Percentiles rank a stretch among this genome's conserved stretches.
Conservation (phyloP, 192 early-diverging fungal species). For the Phlyctochytrium planicorne region DNA sequence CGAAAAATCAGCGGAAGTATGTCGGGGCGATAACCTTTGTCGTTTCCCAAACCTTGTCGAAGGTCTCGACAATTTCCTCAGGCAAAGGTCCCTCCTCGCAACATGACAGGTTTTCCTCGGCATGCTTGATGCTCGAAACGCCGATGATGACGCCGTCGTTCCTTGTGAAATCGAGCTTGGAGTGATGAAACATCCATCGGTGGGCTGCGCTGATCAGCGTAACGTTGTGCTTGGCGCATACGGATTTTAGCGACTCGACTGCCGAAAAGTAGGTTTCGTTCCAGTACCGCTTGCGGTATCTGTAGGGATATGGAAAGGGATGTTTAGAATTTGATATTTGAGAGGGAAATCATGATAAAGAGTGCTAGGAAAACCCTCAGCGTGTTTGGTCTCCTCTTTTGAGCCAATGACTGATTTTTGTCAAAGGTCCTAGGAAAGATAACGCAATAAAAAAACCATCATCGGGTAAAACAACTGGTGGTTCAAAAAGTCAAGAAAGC, state of each 20-base stretch:
- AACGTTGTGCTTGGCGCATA: constrained; percentile 32
- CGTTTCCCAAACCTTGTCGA: constrained; percentile 55
- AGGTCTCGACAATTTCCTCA: constrained; percentile 44
- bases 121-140: constrained; percentile 45
- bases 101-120: constrained; percentile 46
- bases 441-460: no score
- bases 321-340: no score
- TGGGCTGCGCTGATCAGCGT: constrained; percentile 39
- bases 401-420: no score
- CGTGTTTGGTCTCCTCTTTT: no score
- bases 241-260: constrained; percentile 46
- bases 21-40: constrained; percentile 24
- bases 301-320: no score
- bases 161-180: constrained; percentile 31
- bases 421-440: no score
- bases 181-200: constrained; percentile 49
- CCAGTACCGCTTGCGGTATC: no score
- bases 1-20: constrained; percentile 23
- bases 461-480: no score
- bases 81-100: constrained; percentile 55
- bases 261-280: no score
- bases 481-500: no score
- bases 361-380: no score
- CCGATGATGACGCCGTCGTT: constrained; percentile 53
- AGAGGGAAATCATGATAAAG: no score